These are phyloP conservation scores for Camellia oleifera DNA, from an alignment of 179 eudicot genomes.

Conservation along the genomic window DNA sequence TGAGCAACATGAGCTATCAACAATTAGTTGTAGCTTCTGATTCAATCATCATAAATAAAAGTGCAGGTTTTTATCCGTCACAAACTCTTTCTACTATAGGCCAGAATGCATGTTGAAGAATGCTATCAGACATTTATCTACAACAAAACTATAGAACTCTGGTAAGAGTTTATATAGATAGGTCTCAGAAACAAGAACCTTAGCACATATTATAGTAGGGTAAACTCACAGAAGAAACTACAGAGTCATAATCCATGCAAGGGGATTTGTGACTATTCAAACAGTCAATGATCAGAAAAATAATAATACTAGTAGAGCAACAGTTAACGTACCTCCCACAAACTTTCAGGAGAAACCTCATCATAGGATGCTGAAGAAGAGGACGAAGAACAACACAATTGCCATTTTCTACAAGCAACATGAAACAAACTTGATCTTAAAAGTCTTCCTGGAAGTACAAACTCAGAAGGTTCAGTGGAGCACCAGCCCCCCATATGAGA, in stretches of 20 bases:
- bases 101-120: neutral
- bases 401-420: slow-evolving; percentile 45
- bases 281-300: neutral
- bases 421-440: slow-evolving; percentile 21
- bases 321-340: slow-evolving; percentile 74
- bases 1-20: neutral
- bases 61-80: neutral
- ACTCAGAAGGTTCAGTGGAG: slow-evolving; percentile 35
- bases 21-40: no score
- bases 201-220: no score
- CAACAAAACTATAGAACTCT: neutral
- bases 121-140: neutral
- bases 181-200: neutral
- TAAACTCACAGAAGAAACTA: neutral
- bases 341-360: slow-evolving; percentile 58
- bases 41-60: no score
- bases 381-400: slow-evolving; percentile 27
- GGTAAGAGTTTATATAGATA: neutral
- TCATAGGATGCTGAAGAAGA: slow-evolving; percentile 38
- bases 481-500: slow-evolving; percentile 23
- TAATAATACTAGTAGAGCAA: no score
- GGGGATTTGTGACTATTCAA: neutral
- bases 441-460: slow-evolving; percentile 24
- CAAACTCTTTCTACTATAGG: neutral
- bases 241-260: neutral